Percentiles rank a stretch among this genome's conserved stretches.
Conservation (phyloP, 2,329 filamentous ascomycete genomes). For the Paecilomyces niveus region DNA sequence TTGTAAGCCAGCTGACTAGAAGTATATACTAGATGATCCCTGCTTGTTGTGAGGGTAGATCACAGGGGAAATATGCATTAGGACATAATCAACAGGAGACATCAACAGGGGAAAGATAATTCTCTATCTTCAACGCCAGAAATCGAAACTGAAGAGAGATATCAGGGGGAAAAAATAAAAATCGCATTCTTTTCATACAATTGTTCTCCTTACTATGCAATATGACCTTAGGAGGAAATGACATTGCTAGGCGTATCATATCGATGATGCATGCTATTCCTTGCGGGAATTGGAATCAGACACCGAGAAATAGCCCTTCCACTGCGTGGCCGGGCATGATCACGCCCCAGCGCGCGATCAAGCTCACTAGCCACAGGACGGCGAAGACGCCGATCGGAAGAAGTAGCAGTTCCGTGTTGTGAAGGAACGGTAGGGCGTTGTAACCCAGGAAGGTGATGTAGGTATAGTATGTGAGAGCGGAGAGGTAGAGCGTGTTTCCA, state of each 20-base stretch:
- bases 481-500: conserved; percentile 60
- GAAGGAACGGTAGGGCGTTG: conserved; percentile 60
- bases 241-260: not conserved
- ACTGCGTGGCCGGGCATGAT: conserved; percentile 38
- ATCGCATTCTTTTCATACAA: not conserved
- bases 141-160: not conserved
- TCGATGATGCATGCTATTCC: not conserved
- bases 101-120: not conserved
- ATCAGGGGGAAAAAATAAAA: not conserved
- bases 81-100: not conserved
- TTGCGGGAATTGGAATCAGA: conserved; percentile 14
- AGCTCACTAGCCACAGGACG: conserved; percentile 51
- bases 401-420: conserved; percentile 60
- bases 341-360: conserved; percentile 41
- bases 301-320: conserved; percentile 38
- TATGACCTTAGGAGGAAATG: not conserved
- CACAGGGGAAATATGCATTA: not conserved
- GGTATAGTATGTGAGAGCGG: conserved; percentile 59
- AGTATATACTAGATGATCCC: not conserved
- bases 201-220: not conserved
- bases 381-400: conserved; percentile 54
- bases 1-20: not conserved
- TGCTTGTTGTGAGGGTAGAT: not conserved
- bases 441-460: conserved; percentile 64
- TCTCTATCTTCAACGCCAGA: not conserved